A percentile compares a stretch with the other conserved stretches of the same genome.
phyloP scores from a whole-genome alignment of 2,329 filamentous ascomycete species.

The Macroventuria anomochaeta region DNA sequence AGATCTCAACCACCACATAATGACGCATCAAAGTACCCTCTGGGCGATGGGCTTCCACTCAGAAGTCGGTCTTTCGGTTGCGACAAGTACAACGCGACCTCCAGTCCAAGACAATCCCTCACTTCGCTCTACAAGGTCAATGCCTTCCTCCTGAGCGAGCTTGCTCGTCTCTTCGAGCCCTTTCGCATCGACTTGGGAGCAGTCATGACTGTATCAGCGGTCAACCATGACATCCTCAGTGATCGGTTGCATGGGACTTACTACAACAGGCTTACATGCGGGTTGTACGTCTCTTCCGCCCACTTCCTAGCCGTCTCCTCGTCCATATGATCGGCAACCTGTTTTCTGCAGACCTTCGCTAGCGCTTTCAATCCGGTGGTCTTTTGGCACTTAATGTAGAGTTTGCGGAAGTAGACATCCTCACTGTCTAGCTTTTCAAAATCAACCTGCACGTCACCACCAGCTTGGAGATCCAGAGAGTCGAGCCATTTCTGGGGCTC shows the following conservation, averaged over 20 bases:
- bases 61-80: constrained; percentile 46
- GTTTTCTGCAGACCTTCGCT: constrained; percentile 35
- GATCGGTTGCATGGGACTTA: constrained; percentile 31
- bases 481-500: constrained; percentile 50
- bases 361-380: constrained; percentile 33
- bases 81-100: constrained; percentile 50
- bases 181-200: constrained; percentile 28
- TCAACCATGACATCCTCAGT: background rate
- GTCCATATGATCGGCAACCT: constrained; percentile 35
- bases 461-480: constrained; percentile 31
- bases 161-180: constrained; percentile 31
- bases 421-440: constrained; percentile 45
- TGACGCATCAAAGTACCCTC: constrained; percentile 32
- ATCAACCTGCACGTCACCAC: constrained; percentile 27
- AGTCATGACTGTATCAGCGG: constrained; percentile 32
- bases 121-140: constrained; percentile 24
- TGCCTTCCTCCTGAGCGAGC: constrained; percentile 30
- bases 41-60: constrained; percentile 48
- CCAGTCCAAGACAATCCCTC: constrained; percentile 42
- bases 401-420: constrained; percentile 49
- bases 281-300: constrained; percentile 43
- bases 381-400: constrained; percentile 48
- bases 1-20: background rate
- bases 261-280: constrained; percentile 53
- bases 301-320: constrained; percentile 36